Evolutionary conservation across 257 asterid genomes (phyloP).

Genomic region (Leonotis leonurus): DNA sequence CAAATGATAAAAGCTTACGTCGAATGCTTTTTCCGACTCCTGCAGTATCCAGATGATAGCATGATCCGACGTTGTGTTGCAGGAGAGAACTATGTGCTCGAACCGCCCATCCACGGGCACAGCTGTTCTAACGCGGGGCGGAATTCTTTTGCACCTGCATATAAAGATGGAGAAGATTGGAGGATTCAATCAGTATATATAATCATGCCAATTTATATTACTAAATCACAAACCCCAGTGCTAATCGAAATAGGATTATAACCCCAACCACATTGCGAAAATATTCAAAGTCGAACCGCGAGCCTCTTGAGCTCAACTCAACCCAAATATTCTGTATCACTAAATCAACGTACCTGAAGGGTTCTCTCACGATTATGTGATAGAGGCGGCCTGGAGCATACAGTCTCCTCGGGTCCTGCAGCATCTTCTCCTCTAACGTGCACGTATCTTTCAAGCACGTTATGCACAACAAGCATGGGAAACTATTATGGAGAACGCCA

Average conservation of each 20-base stretch:
- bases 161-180: constrained; percentile 4
- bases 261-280: too few species aligned
- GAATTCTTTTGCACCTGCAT: constrained; percentile 59
- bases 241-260: too few species aligned
- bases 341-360: constrained; percentile 73
- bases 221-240: too few species aligned
- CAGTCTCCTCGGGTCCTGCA: constrained; percentile 89
- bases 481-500: constrained; percentile 37
- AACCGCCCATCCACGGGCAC: constrained; percentile 97
- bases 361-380: constrained; percentile 82
- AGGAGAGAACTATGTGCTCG: constrained; percentile 92
- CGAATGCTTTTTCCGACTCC: constrained; percentile 70
- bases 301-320: too few species aligned
- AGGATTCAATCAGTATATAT: too few species aligned
- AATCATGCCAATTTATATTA: too few species aligned
- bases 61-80: constrained; percentile 80
- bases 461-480: constrained; percentile 93
- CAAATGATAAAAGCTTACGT: constrained; percentile 50
- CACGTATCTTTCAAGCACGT: constrained; percentile 94
- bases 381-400: constrained; percentile 99
- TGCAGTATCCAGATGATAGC: constrained; percentile 60
- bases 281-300: too few species aligned
- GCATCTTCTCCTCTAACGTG: constrained; percentile 87
- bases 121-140: constrained; percentile 79
- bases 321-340: too few species aligned